A percentile compares a stretch with the other conserved stretches of the same genome.
These are phyloP conservation scores for Acorus gramineus DNA, from an alignment of 106 monocot species.

Conservation along the genomic window DNA sequence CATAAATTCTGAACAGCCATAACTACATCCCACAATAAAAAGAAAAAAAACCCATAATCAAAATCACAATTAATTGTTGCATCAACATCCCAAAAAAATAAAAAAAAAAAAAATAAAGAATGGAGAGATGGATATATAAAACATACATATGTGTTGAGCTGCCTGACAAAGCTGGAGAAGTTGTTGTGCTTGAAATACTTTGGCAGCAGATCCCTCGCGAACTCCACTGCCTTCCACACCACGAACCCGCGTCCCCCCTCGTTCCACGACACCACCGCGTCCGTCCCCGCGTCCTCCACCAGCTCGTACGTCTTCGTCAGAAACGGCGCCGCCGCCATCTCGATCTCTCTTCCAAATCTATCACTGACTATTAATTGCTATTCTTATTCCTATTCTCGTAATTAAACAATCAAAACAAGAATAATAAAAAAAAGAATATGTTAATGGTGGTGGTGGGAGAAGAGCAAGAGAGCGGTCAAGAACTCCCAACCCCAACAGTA, in stretches of 20 bases:
- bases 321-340: conserved; percentile 55
- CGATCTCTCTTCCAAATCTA: neutral
- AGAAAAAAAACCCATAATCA: too few relatives aligned
- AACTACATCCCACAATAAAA: too few relatives aligned
- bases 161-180: conserved; percentile 81
- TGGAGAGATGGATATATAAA: neutral
- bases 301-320: conserved; percentile 68
- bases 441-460: conserved; percentile 17
- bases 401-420: too few relatives aligned
- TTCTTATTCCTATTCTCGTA: too few relatives aligned
- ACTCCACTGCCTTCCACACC: conserved; percentile 75
- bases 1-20: too few relatives aligned
- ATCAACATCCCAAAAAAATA: neutral
- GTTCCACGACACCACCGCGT: conserved; percentile 80
- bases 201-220: conserved; percentile 69
- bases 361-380: neutral
- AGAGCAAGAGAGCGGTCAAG: conserved; percentile 73
- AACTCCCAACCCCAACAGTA: conserved; percentile 80
- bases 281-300: conserved; percentile 57
- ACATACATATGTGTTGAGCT: conserved; percentile 89
- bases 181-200: conserved; percentile 86
- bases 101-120: neutral
- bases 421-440: neutral
- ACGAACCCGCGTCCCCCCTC: conserved; percentile 47
- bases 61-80: too few relatives aligned